Evolutionary conservation across 2,329 filamentous ascomycete genomes (phyloP).

Genomic region (Paraphaeosphaeria sporulosa): DNA sequence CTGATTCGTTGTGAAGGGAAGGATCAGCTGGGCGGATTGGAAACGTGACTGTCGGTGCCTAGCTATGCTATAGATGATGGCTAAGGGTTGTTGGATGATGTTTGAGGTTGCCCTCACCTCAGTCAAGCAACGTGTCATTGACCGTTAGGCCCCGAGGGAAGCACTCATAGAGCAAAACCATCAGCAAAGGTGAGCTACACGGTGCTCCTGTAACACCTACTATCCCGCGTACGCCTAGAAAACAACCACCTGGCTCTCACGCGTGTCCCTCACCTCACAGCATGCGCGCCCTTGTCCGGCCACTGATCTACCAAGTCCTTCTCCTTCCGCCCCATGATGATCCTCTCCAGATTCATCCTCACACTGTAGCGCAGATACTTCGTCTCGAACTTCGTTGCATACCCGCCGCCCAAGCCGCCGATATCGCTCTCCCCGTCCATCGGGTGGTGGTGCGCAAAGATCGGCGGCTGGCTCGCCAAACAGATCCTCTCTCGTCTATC

Average conservation of each 20-base stretch:
- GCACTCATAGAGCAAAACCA: too few relatives aligned
- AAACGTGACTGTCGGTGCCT: not conserved
- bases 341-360: conserved; percentile 40
- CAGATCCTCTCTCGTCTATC: conserved; percentile 33
- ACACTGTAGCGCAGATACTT: conserved; percentile 43
- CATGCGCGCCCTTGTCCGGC: conserved; percentile 31
- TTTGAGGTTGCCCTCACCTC: too few relatives aligned
- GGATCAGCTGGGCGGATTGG: not conserved
- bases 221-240: too few relatives aligned
- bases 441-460: conserved; percentile 43
- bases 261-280: not conserved
- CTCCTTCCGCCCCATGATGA: conserved; percentile 28
- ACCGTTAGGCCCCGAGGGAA: too few relatives aligned
- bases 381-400: conserved; percentile 40
- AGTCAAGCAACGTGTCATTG: too few relatives aligned
- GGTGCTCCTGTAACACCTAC: too few relatives aligned
- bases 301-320: conserved; percentile 39
- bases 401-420: conserved; percentile 39
- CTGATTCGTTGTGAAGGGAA: not conserved
- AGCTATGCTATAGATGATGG: not conserved
- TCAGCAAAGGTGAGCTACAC: too few relatives aligned
- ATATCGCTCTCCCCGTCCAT: conserved; percentile 41
- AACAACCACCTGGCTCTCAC: too few relatives aligned
- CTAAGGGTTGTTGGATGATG: not conserved
- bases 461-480: conserved; percentile 35